Evolutionary conservation across 2,329 filamentous ascomycete species (phyloP), one percentile per base, ranked within the genome.

Genomic region (Xylaria sp.): DNA sequence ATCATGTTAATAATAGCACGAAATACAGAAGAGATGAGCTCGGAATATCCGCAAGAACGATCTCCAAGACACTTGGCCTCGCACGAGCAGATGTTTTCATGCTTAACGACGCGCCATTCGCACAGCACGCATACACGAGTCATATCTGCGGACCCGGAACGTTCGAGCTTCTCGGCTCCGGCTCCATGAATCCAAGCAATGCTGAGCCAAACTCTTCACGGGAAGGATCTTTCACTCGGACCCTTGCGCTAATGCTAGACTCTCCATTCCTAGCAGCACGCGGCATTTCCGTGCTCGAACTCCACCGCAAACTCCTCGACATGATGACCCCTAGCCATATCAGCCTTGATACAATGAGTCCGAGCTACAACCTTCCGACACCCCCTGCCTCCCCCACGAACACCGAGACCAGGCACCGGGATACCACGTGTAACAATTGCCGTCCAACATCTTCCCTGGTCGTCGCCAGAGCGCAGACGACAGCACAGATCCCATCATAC

Each of bases 41-140:
- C 4, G 67, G 69, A 3, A 39, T 71, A n/a, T 30, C 52, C 1
- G 69, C 67, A n/a, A 60, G 57, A 57, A 13, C 59, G 1, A 23
- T 63, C 25, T 46, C 53, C 23, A 69, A 64, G n/a, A 23, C 41
- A 13, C 60, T 71, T 4, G 58, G 64, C 3, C 28, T 15, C 9
- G 58, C 67, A 8, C 64, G 65, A 8, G 60, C 61, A 1, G 69
- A 71, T 34, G 69, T 71, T 15, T 50, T 70, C 10, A 59, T 70
- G 52, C 59, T 71, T 1, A 67, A 70, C 28, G 69, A 71, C 60
- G 68, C 65, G 59, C 67, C 67, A 8, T 71, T 67, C 12, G 59
- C 69, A 1, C 64, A 70, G 23, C 41, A 66, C 39, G 62, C 48
- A 3, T 70, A 71, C 39, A 28, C 13, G 2, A 28, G 63, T 13